Conservation (phyloP, 495 filamentous ascomycete genomes). For the Hypoxylon subgilvum region DNA sequence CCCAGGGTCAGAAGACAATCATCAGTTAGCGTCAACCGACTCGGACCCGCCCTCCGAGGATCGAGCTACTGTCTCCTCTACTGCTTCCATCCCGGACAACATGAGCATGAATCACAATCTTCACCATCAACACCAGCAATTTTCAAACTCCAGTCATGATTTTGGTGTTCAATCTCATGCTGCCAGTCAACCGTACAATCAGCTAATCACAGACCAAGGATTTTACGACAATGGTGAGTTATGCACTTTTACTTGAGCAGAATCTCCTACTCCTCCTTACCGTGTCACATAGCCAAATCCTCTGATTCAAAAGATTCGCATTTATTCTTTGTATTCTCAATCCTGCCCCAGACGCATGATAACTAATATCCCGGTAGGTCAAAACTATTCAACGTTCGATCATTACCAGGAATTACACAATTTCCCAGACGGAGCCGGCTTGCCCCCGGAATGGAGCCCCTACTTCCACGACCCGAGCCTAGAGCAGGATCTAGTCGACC, state of each 20-base stretch:
- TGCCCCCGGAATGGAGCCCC: constrained; percentile 36
- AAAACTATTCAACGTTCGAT: constrained; percentile 38
- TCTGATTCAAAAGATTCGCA: not conserved
- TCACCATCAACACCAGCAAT: constrained; percentile 34
- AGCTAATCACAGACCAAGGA: constrained; percentile 36
- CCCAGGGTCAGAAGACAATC: constrained; percentile 39
- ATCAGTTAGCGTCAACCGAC: constrained; percentile 37
- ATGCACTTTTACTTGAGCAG: no score
- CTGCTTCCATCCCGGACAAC: constrained; percentile 33
- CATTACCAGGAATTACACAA: constrained; percentile 36
- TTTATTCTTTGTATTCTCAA: constrained; percentile 9
- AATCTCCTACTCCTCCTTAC: no score
- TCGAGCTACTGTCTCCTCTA: constrained; percentile 5
- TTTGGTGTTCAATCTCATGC: constrained; percentile 32
- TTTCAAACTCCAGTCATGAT: constrained; percentile 33
- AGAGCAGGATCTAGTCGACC: constrained; percentile 42
- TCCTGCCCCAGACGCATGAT: no score
- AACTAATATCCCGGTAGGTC: constrained; percentile 34
- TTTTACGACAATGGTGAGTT: constrained; percentile 40
- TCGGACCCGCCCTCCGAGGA: constrained; percentile 39
- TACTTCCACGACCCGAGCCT: constrained; percentile 31
- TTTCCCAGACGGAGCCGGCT: constrained; percentile 26
- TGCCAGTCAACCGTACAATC: constrained; percentile 32
- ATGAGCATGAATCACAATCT: constrained; percentile 30
- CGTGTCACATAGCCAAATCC: not conserved